Base-by-base conservation (phyloP, 1,284 basidiomycete species). In the Coniferiporia weirii region DNA sequence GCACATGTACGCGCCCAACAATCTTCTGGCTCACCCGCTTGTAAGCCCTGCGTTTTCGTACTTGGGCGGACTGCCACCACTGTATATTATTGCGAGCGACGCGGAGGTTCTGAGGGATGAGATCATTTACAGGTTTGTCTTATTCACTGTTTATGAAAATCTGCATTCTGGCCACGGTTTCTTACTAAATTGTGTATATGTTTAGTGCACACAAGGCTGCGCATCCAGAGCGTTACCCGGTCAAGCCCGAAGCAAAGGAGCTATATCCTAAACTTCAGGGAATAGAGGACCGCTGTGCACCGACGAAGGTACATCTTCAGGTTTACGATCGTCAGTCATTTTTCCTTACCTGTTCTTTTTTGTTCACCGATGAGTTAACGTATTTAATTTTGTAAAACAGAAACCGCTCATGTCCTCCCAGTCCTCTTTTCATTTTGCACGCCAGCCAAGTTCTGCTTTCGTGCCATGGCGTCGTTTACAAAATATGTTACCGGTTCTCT, bases 101-200 rank as follows among this genome's bases (percentile, higher is more conserved):
- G 88, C 87, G 65, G 96, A 99, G 73, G 94, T 98, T 0, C 73
- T 98, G 46, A 78, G 93, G 52, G 96, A 99, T 68, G 95, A 98
- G 72, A 87, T 94, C 51, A 83, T 98, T 43, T 98, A 93, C 68
- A 74, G 81, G 90, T 93, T 64, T 67, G 90, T 79, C 17, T 56
- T 45, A 15, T 57, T 53, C 2, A 56, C 36, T n/a, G 15, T 35
- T 34, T 8, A 27, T 20, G 35, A 9, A 32, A 46, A 7, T 12
- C 15, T 15, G 15, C 9, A 12, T 10, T 40, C 15, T 40, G 2
- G 3, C 8, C 38, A 12, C n/a, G 15, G 7, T 43, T 54, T 12
- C 49, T 27, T 27, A 3, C 27, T 5, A 27, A 27, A 27, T 27
- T 32, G 19, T 17, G 12, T 34, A 8, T 19, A 52, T 63, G 12